A percentile compares a stretch with the other conserved stretches of the same genome.
phyloP scores from a whole-genome alignment of 192 early-diverging fungal species.

The Martensiomyces pterosporus region DNA sequence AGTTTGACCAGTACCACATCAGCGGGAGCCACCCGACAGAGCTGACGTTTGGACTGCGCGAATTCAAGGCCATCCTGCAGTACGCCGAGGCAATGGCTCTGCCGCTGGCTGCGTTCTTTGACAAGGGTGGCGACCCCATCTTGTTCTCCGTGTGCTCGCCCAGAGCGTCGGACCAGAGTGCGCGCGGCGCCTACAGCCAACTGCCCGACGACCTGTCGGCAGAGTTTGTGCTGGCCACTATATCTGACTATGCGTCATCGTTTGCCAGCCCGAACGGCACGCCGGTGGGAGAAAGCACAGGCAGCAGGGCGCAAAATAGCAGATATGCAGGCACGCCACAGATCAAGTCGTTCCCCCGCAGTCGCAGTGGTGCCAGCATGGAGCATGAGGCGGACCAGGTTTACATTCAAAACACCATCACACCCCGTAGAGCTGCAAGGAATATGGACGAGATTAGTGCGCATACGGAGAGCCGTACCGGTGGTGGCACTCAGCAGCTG shows the following conservation, averaged over 20 bases:
- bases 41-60: constrained; percentile 46
- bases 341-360: too few relatives aligned
- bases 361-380: not conserved
- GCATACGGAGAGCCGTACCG: constrained; percentile 7
- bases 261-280: constrained; percentile 1
- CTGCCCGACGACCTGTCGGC: constrained; percentile 15
- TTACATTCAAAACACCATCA: constrained; percentile 5
- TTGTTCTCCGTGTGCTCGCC: constrained; percentile 26
- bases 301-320: too few relatives aligned
- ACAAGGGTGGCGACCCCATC: constrained; percentile 34
- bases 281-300: too few relatives aligned
- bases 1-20: constrained; percentile 46
- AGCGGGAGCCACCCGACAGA: constrained; percentile 21
- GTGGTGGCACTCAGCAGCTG: constrained; percentile 2
- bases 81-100: constrained; percentile 45
- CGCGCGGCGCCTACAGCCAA: constrained; percentile 4
- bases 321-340: too few relatives aligned
- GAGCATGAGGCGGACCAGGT: too few relatives aligned
- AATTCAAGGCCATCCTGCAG: constrained; percentile 42
- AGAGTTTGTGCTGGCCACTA: constrained; percentile 46
- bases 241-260: constrained; percentile 18
- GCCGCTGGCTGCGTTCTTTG: constrained; percentile 42
- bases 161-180: not conserved
- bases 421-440: not conserved
- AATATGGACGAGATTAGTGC: constrained; percentile 10